Conservation (phyloP, 768 basidiomycete species). For the Suillus discolor region DNA sequence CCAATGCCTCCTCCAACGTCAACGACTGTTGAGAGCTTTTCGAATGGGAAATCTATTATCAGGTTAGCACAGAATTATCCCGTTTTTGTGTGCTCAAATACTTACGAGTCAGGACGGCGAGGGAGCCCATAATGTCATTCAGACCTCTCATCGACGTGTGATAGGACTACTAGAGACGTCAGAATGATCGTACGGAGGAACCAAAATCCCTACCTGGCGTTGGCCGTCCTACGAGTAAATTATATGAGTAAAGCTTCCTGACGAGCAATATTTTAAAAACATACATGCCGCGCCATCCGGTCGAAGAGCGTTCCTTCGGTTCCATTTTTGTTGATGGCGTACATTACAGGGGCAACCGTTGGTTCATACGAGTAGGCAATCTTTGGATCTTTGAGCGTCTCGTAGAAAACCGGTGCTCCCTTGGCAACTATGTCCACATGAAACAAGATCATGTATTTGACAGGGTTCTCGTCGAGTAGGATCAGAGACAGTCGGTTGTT, state of each 20-base stretch:
- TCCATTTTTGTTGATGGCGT: conserved; percentile 21
- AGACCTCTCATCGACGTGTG: conserved; percentile 28
- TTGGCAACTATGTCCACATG: conserved; percentile 21
- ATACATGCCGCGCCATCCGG: conserved; percentile 24
- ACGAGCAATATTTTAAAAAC: not conserved
- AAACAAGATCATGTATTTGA: conserved; percentile 21
- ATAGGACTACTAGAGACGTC: conserved; percentile 17
- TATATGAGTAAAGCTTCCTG: not conserved
- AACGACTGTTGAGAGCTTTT: conserved; percentile 27
- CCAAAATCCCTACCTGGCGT: conserved; percentile 19
- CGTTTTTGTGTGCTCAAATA: too few relatives aligned
- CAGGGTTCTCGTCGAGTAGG: conserved; percentile 18
- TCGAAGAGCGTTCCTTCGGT: conserved; percentile 26
- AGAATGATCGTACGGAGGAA: not conserved
- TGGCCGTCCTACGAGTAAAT: conserved; percentile 15
- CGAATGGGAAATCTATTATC: too few relatives aligned
- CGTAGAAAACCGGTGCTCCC: conserved; percentile 27
- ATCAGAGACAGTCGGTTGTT: conserved; percentile 34
- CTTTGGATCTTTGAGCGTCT: conserved; percentile 28
- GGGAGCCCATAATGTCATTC: conserved; percentile 25
- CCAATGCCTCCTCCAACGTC: conserved; percentile 40
- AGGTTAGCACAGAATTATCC: too few relatives aligned
- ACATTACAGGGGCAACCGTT: conserved; percentile 24
- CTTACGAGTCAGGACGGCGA: conserved; percentile 3
- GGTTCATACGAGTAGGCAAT: conserved; percentile 23